Percentiles rank a stretch among this genome's conserved stretches.
These are phyloP conservation scores for Botrytis fabae DNA, from an alignment of 2,329 filamentous ascomycete genomes.

Conservation along the genomic window DNA sequence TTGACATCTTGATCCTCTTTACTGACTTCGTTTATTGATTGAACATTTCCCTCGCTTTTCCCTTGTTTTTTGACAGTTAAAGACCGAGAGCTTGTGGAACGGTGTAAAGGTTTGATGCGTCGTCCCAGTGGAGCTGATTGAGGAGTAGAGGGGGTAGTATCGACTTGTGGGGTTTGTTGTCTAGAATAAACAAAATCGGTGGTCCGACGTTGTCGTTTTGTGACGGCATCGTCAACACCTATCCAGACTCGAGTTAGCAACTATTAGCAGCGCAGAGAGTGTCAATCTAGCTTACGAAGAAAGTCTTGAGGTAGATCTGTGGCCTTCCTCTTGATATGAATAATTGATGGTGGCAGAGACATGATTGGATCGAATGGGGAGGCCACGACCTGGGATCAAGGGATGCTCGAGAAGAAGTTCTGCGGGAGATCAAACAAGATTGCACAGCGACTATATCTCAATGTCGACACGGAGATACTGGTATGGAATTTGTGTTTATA, in stretches of 20 bases:
- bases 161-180: constrained; percentile 28
- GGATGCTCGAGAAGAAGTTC: background rate
- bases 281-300: constrained; percentile 35
- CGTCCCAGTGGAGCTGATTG: constrained; percentile 25
- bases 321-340: constrained; percentile 41
- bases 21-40: constrained; percentile 1
- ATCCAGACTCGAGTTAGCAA: background rate
- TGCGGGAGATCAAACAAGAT: background rate
- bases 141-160: constrained; percentile 14
- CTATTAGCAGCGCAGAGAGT: too few relatives aligned
- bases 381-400: background rate
- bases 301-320: constrained; percentile 41
- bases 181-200: constrained; percentile 38
- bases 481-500: background rate
- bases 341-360: constrained; percentile 38
- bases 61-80: constrained; percentile 7
- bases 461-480: background rate
- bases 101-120: constrained; percentile 31
- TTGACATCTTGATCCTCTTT: background rate
- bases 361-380: constrained; percentile 25
- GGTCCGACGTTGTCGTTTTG: constrained; percentile 33
- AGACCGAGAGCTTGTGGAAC: constrained; percentile 25
- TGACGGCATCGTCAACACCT: constrained; percentile 38
- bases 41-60: background rate
- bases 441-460: background rate